Percentiles rank a stretch among this genome's conserved stretches.
Evolutionary conservation across 306 rosid genomes (phyloP).

Genomic region (Citrullus colocynthis): DNA sequence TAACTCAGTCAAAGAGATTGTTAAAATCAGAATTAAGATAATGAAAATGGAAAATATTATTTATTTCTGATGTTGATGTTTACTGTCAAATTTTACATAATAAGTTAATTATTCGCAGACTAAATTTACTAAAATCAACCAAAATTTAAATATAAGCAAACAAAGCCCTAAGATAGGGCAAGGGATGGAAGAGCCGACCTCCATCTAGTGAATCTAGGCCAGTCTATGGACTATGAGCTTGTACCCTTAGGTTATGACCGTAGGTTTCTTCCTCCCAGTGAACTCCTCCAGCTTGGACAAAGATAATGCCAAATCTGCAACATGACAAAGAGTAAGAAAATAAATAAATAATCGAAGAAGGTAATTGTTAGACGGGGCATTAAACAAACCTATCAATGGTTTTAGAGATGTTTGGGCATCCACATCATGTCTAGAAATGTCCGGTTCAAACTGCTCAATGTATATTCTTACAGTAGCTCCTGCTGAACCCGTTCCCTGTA

Average conservation of each 20-base stretch:
- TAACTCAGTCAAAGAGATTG: neutral
- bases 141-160: slow-evolving; percentile 4
- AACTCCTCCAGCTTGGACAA: slow-evolving; percentile 75
- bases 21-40: neutral
- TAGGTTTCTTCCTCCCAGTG: slow-evolving; percentile 92
- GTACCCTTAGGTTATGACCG: slow-evolving; percentile 69
- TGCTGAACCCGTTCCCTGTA: slow-evolving; percentile 95
- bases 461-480: slow-evolving; percentile 92
- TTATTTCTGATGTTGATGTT: neutral
- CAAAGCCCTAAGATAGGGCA: neutral
- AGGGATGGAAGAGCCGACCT: slow-evolving; percentile 8
- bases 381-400: slow-evolving; percentile 68
- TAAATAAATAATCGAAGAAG: neutral
- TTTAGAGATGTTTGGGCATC: slow-evolving; percentile 86
- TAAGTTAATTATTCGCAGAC: neutral
- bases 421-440: slow-evolving; percentile 55
- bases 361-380: neutral
- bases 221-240: slow-evolving; percentile 10
- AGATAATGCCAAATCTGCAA: slow-evolving; percentile 73
- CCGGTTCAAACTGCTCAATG: slow-evolving; percentile 81
- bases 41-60: neutral
- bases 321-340: slow-evolving; percentile 9
- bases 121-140: neutral
- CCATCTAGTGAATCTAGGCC: slow-evolving; percentile 10
- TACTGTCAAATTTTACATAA: neutral